Base-by-base conservation (phyloP, 2,329 filamentous ascomycete species). In the Fusarium sp. region DNA sequence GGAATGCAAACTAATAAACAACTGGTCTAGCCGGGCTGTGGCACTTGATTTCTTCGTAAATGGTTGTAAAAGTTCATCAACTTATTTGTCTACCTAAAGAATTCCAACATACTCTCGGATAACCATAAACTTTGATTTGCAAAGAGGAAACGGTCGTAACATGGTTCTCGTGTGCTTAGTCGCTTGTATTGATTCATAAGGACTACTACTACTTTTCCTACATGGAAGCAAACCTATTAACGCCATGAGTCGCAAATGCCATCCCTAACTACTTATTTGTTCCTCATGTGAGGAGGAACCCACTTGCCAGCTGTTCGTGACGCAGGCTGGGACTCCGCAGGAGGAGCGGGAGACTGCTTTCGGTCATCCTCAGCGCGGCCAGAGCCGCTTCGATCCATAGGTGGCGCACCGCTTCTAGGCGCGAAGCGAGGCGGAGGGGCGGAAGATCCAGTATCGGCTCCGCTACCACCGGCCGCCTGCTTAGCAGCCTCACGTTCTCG, bases 401-500 rank as follows among this genome's bases (percentile, higher is more conserved):
- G 80, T 51, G 82, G 80, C 16, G 79, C 78, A 47, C 80, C 81
- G 34, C 80, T 81, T 37, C 83, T 73, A 53, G 78, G 69, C 41
- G 73, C 62, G 77, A 82, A 78, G 49, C 77, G 66, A 60, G 84
- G 77, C 37, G 86, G 81, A 30, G 84, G 78, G 32, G 72, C 54
- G 32, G 65, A 66, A 49, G 65, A 60, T 45, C 54, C 64, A 49
- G 74, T 79, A 64, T 85, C 85, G 48, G 80, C 73, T 49, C 77
- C 74, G 13, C 79, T 74, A 34, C 79, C 76, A 58, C 80, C 78
- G 54, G 76, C 73, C 34, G 76, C 74, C 37, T 82, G 77, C 74
- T 75, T 85, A 64, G 84, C 81, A 53, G 88, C 88, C 80, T 93
- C 87, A 75, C 91, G 90, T 32, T 93, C 91, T 79, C 92, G 89